These are phyloP conservation scores for Aspergillus calidoustus DNA, from an alignment of 2,329 filamentous ascomycete genomes.

Conservation along the genomic window DNA sequence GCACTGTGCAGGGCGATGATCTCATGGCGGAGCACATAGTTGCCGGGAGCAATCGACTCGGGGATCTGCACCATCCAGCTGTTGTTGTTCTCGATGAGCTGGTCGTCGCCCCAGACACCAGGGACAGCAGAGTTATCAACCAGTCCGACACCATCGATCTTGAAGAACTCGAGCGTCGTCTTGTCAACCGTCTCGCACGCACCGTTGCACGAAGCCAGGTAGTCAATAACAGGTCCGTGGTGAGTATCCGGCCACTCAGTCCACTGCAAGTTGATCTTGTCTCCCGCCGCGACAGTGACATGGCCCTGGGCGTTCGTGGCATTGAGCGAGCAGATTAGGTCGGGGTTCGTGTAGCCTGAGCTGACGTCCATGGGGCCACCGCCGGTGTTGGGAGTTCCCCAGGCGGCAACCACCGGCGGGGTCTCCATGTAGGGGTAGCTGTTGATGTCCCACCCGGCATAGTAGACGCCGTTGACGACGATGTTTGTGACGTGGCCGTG, in stretches of 20 bases:
- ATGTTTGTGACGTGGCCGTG: slow-evolving; percentile 26
- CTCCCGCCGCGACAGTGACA: slow-evolving; percentile 62
- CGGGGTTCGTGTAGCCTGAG: slow-evolving; percentile 48
- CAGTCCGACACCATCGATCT: slow-evolving; percentile 62
- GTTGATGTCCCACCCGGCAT: slow-evolving; percentile 34
- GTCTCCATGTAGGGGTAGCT: slow-evolving; percentile 36
- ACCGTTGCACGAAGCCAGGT: slow-evolving; percentile 61
- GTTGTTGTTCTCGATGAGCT: slow-evolving; percentile 55
- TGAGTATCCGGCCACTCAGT: slow-evolving; percentile 65
- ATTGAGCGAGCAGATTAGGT: slow-evolving; percentile 62
- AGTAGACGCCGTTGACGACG: slow-evolving; percentile 27
- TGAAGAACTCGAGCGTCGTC: slow-evolving; percentile 60
- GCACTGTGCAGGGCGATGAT: slow-evolving; percentile 56
- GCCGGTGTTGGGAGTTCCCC: slow-evolving; percentile 54
- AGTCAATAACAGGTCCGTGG: slow-evolving; percentile 65
- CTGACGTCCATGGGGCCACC: slow-evolving; percentile 31
- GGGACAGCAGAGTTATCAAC: slow-evolving; percentile 46
- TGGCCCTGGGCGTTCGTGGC: slow-evolving; percentile 54
- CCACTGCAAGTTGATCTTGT: slow-evolving; percentile 63
- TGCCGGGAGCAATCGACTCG: slow-evolving; percentile 49
- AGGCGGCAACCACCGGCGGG: slow-evolving; percentile 53
- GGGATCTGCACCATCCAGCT: slow-evolving; percentile 53
- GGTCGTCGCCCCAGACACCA: slow-evolving; percentile 59
- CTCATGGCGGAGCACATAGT: slow-evolving; percentile 58
- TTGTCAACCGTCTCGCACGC: slow-evolving; percentile 59